Conservation (phyloP, 106 monocot species). For the Dioscorea zingiberensis region DNA sequence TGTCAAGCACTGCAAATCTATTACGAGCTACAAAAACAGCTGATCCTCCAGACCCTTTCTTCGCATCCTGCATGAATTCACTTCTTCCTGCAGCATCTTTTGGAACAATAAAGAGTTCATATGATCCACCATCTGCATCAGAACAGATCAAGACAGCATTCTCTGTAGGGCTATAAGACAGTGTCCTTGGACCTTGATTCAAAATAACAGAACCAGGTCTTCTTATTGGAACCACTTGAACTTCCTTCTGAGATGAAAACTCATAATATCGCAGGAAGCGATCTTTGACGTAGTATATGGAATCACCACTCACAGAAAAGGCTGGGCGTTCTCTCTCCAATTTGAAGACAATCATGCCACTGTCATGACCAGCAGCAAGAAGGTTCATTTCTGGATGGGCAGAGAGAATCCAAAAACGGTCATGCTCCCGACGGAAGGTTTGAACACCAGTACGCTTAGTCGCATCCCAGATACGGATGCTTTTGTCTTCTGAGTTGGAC, state of each 20-base stretch:
- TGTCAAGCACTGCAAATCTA: conserved; percentile 90
- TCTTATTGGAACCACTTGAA: conserved; percentile 63
- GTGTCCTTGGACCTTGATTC: conserved; percentile 65
- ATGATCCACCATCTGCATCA: conserved; percentile 81
- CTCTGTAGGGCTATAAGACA: conserved; percentile 83
- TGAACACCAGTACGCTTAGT: conserved; percentile 87
- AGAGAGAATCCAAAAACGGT: conserved; percentile 86
- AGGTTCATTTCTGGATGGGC: conserved; percentile 90
- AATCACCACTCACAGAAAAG: conserved; percentile 65
- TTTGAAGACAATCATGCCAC: conserved; percentile 95
- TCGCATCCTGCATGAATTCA: conserved; percentile 68
- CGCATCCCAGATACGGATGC: conserved; percentile 90
- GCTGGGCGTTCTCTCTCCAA: conserved; percentile 84
- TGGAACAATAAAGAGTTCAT: conserved; percentile 74
- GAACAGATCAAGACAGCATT: conserved; percentile 77
- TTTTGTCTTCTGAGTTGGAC: conserved; percentile 91
- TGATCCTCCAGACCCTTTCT: conserved; percentile 62
- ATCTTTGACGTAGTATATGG: conserved; percentile 64
- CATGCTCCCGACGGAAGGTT: conserved; percentile 84
- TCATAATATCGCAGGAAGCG: conserved; percentile 69
- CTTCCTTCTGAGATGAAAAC: conserved; percentile 69
- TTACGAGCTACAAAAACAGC: conserved; percentile 84
- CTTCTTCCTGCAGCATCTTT: conserved; percentile 51
- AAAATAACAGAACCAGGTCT: conserved; percentile 69
- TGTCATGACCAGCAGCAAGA: conserved; percentile 88